Base-by-base conservation (phyloP, 768 basidiomycete species). In the Chalciporus chontae region DNA sequence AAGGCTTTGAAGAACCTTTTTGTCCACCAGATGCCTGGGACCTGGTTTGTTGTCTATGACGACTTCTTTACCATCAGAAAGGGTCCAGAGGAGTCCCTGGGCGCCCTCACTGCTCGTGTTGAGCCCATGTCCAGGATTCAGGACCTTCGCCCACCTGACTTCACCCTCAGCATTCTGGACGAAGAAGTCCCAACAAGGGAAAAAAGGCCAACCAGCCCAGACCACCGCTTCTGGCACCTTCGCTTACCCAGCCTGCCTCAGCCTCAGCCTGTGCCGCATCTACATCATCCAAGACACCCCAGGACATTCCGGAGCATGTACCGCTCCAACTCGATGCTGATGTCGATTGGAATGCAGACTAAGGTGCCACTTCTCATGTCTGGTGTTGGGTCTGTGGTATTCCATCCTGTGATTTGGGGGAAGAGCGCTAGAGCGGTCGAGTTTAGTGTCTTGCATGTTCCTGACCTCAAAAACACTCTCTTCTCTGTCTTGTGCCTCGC, bases 371-470 rank as follows among this genome's bases (percentile, higher is more conserved):
- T 13, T 32, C 32, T 32, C 32, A 32, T 32, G 6, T n/a, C 48
- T 39, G 37, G 43, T 27, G 37, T 50, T 5, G 43, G 38, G 26
- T 50, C 49, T 24, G 43, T 45, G 8, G 38, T 50, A 3, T 47
- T 51, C 9, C 23, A 45, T 5, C 45, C 44, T 3, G 55, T 59
- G 8, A 40, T 50, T 11, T 26, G 40, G 21, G 45, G 43, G 11
- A 50, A 54, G n/a, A 50, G 45, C 0, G 4, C 7, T 37, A 2
- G 26, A 40, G 47, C 38, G 8, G 47, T 59, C 3, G 45, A 58
- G 40, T 62, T 63, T 19, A 13, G 19, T 13, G 59, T 64, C 10
- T 27, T 64, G 5, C 58, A 63, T 56, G 56, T 64, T 5, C 59
- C 59, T 17, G 45, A 45, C 18, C 43, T 61, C 5, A 5, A 15